phyloP scores from a whole-genome alignment of 2,329 filamentous ascomycete species.

The Aspergillus persii region DNA sequence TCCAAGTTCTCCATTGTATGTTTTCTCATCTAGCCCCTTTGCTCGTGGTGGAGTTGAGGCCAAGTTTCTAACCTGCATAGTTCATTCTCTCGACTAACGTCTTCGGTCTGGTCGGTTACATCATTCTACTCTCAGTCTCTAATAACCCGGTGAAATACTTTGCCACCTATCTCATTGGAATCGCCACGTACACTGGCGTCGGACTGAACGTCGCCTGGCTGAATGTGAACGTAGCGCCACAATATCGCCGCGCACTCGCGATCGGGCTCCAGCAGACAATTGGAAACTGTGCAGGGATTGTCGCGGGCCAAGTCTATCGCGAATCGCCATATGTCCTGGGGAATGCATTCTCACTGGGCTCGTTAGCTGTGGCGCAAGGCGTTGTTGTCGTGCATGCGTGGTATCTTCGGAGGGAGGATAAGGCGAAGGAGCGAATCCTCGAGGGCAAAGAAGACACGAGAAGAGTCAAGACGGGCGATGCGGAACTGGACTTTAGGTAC shows the following conservation, averaged over 20 bases:
- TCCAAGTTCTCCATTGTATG: constrained; percentile 29
- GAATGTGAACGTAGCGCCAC: constrained; percentile 48
- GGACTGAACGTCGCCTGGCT: constrained; percentile 51
- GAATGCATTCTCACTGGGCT: constrained; percentile 38
- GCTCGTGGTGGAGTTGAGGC: background rate
- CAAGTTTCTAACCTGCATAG: constrained; percentile 16
- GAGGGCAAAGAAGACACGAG: constrained; percentile 46
- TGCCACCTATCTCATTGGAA: constrained; percentile 49
- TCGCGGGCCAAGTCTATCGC: constrained; percentile 48
- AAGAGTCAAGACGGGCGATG: constrained; percentile 48
- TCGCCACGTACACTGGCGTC: constrained; percentile 49
- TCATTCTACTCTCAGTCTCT: constrained; percentile 49
- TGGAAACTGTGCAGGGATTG: constrained; percentile 50
- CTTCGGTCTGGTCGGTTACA: constrained; percentile 51
- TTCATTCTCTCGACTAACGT: constrained; percentile 39
- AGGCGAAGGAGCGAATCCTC: constrained; percentile 38
- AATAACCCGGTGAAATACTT: constrained; percentile 52
- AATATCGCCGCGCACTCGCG: constrained; percentile 49
- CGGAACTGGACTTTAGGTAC: constrained; percentile 50
- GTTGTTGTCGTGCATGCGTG: constrained; percentile 42
- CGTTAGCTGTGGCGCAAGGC: constrained; percentile 34
- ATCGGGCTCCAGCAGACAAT: constrained; percentile 49
- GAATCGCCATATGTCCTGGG: constrained; percentile 36
- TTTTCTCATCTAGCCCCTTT: background rate
- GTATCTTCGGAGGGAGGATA: constrained; percentile 46